Evolutionary conservation across 805 yeast genomes (phyloP).

Genomic region (Metschnikowia noctiluminum): DNA sequence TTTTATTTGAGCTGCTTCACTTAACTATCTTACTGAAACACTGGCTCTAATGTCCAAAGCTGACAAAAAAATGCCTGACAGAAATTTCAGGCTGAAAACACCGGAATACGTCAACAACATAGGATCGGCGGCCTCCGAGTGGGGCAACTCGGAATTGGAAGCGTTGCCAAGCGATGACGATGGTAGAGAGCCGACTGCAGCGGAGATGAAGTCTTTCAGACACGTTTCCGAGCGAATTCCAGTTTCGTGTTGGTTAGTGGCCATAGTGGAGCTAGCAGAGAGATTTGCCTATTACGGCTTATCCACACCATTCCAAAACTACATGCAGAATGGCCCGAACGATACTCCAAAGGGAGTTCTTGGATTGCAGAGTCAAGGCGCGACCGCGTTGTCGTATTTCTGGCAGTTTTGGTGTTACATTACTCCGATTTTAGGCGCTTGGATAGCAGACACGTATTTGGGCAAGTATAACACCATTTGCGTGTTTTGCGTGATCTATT

Average conservation of each 20-base stretch:
- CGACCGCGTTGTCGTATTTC: conserved; percentile 69
- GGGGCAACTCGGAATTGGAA: neutral
- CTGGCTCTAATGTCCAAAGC: too few species aligned
- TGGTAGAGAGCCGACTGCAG: conserved; percentile 49
- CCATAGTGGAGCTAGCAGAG: conserved; percentile 74
- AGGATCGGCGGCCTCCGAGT: neutral
- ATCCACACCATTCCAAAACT: conserved; percentile 73
- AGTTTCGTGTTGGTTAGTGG: conserved; percentile 56
- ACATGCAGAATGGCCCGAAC: conserved; percentile 56
- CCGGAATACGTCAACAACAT: conserved; percentile 2
- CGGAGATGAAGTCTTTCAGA: conserved; percentile 49
- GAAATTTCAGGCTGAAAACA: neutral
- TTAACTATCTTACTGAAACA: too few species aligned
- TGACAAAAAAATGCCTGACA: neutral
- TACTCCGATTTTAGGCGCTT: conserved; percentile 76
- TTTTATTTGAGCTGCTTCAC: too few species aligned
- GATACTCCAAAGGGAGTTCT: conserved; percentile 52
- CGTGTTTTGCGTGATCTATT: conserved; percentile 55
- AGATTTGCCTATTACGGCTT: conserved; percentile 80
- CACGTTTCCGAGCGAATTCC: conserved; percentile 54
- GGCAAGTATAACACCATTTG: conserved; percentile 72
- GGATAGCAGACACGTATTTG: conserved; percentile 67
- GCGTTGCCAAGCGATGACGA: conserved; percentile 22
- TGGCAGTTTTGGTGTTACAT: conserved; percentile 82
- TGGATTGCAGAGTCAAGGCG: conserved; percentile 55